Evolutionary conservation across 2,329 filamentous ascomycete species (phyloP).

Genomic region (Beauveria pseudobassiana): DNA sequence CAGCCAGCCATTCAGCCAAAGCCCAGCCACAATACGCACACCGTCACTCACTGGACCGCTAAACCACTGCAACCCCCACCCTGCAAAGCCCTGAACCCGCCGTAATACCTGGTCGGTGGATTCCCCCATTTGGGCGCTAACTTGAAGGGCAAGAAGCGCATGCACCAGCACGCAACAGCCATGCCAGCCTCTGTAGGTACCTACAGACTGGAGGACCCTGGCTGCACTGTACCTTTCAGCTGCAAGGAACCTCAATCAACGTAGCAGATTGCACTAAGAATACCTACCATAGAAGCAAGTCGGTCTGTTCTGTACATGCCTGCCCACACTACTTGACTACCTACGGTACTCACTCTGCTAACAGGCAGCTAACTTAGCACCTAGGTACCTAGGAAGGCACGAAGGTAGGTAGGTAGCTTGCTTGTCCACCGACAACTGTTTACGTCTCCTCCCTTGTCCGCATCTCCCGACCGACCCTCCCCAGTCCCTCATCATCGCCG

Average conservation of each 20-base stretch:
- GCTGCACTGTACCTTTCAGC: too few relatives aligned
- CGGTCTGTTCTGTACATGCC: too few relatives aligned
- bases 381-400: too few relatives aligned
- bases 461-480: slow-evolving; percentile 6
- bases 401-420: not conserved
- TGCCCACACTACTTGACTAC: too few relatives aligned
- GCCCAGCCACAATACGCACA: not conserved
- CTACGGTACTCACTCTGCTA: too few relatives aligned
- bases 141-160: too few relatives aligned
- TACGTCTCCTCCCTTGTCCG: not conserved
- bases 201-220: not conserved
- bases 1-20: not conserved
- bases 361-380: not conserved
- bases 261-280: not conserved
- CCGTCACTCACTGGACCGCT: not conserved
- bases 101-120: not conserved
- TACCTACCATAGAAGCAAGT: too few relatives aligned
- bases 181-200: not conserved
- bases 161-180: not conserved
- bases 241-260: not conserved
- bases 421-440: not conserved
- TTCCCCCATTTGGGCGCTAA: not conserved
- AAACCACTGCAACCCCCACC: not conserved
- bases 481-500: not conserved
- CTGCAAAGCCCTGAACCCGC: not conserved